Evolutionary conservation across 371 early-diverging fungal species (phyloP), one percentile per base, ranked within the genome.

Genomic region (Mucor indicus): DNA sequence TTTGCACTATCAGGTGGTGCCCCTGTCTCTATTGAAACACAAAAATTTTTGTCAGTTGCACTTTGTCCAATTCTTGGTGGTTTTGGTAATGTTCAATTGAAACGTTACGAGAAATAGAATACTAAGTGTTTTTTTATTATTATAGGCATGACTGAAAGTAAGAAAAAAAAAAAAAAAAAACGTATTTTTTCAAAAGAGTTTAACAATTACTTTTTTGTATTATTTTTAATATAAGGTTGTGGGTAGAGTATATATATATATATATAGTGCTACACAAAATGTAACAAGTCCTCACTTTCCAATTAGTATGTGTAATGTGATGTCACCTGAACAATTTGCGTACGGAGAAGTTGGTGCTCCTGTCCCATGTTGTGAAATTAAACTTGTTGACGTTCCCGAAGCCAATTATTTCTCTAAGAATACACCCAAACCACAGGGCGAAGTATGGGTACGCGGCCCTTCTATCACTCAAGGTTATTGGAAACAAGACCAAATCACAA

Each of bases 331-430:
- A 32, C 67, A 67, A 45, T 64, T 72, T 38, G 62, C 62, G 24
- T 69, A 74, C 64, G 77, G 83, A 50, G 60, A 84, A 36, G 84
- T 90, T 27, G 97, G 97, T 4, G 72, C 86, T 4, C 92, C 95
- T 15, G 62, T 84, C 4, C 83, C 90, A 5, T 81, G 86, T 47
- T 66, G 74, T 42, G 90, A 91, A 60, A 68, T 93, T 55, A 95
- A 92, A 69, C 81, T 98, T 12, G 86, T 90, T 11, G 89, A 90
- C 63, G 85, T 89, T 10, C 81, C 85, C 25, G 91, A 92, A 30
- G 83, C 83, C 29, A 77, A 74, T 25, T 92, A 93, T 67, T 65
- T 61, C 58, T 70, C 89, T 13, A 79, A 58, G 12, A 83, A 88
- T 60, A 62, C 52, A 12, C n/a, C n/a, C n/a, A 66, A 62, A 9